Evolutionary conservation across 164 flowering plant species (phyloP).

Genomic region (Cinnamomum chago): DNA sequence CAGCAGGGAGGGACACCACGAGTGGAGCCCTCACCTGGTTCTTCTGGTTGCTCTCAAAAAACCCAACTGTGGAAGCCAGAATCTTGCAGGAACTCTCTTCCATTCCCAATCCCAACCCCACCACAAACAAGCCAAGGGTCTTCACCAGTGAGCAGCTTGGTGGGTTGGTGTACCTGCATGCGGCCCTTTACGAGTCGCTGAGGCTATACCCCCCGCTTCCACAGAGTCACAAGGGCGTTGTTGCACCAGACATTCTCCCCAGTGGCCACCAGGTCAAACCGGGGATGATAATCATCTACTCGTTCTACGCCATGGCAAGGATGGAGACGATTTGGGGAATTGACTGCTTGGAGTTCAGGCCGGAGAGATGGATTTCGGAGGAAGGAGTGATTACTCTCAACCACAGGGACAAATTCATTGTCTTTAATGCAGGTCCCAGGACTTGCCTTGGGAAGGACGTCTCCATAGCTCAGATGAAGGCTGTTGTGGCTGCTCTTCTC

Average conservation of each 20-base stretch:
- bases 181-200: slow-evolving; percentile 32
- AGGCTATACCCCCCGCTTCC: slow-evolving; percentile 33
- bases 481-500: slow-evolving; percentile 23
- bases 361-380: slow-evolving; percentile 48
- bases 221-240: slow-evolving; percentile 17
- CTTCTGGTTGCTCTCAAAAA: slow-evolving; percentile 26
- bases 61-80: slow-evolving; percentile 28
- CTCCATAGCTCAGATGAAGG: slow-evolving; percentile 34
- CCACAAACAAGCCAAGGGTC: slow-evolving; percentile 19
- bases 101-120: neutral
- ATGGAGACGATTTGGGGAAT: slow-evolving; percentile 37
- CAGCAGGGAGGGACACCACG: slow-evolving; percentile 36
- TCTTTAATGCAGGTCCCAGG: slow-evolving; percentile 39
- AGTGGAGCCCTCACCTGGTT: slow-evolving; percentile 37
- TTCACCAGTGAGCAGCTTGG: slow-evolving; percentile 18
- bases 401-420: neutral
- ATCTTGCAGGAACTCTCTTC: slow-evolving; percentile 26
- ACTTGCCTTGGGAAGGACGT: slow-evolving; percentile 40
- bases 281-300: slow-evolving; percentile 17
- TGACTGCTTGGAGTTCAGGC: slow-evolving; percentile 34
- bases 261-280: slow-evolving; percentile 20
- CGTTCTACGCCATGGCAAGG: slow-evolving; percentile 29
- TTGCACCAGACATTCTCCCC: slow-evolving; percentile 22
- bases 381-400: slow-evolving; percentile 11
- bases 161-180: slow-evolving; percentile 29